Conservation (phyloP, 176 grass and related monocot genomes). For the Zoysia japonica region DNA sequence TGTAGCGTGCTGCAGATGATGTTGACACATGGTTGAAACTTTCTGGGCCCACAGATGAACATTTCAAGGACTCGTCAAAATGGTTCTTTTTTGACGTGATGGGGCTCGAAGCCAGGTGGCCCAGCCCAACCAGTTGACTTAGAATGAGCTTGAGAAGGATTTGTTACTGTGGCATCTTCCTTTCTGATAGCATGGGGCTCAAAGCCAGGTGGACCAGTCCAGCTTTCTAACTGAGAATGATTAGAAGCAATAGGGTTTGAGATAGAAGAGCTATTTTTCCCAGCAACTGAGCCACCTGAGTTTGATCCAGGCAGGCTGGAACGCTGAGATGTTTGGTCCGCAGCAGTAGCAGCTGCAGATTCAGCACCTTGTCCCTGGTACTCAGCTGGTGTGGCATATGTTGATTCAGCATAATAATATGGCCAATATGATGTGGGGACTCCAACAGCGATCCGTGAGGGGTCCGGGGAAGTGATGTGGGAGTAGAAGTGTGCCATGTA, state of each 20-base stretch:
- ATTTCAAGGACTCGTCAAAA: constrained; percentile 25
- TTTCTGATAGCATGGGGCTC: constrained; percentile 3
- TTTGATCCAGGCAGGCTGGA: constrained; percentile 14
- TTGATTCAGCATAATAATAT: constrained; percentile 9
- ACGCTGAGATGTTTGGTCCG: constrained; percentile 38
- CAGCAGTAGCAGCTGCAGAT: constrained; percentile 8
- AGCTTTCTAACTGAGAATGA: constrained; percentile 31
- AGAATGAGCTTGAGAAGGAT: constrained; percentile 31
- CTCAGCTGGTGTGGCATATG: background rate
- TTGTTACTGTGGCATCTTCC: constrained; percentile 4
- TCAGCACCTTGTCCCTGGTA: constrained; percentile 13
- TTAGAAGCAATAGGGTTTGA: constrained; percentile 18
- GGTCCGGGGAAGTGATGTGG: constrained; percentile 25
- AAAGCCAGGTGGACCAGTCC: constrained; percentile 48
- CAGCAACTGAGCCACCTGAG: background rate
- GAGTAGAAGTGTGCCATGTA: constrained; percentile 38
- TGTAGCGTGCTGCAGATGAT: background rate
- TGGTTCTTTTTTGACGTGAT: constrained; percentile 21
- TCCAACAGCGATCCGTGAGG: constrained; percentile 28
- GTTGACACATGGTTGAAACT: constrained; percentile 18
- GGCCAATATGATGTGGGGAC: constrained; percentile 41
- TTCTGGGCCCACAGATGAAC: constrained; percentile 21
- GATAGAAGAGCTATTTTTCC: constrained; percentile 30
- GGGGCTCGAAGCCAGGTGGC: constrained; percentile 50
- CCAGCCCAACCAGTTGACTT: constrained; percentile 32